These are phyloP conservation scores for Neocallimastix lanati DNA, from an alignment of 192 early-diverging fungal genomes.

Conservation along the genomic window DNA sequence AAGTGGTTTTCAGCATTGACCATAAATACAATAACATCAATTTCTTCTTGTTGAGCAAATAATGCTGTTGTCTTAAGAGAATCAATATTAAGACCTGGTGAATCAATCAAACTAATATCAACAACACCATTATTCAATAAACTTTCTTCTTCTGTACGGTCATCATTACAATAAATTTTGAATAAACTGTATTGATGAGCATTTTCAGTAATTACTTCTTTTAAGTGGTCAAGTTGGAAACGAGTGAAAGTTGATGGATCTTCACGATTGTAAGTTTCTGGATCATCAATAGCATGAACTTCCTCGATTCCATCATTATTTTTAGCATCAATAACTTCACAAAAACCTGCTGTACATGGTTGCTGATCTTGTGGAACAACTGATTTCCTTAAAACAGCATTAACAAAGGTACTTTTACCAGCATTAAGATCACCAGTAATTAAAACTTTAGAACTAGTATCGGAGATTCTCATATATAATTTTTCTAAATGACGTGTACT, in stretches of 20 bases:
- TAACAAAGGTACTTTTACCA: constrained; percentile 94
- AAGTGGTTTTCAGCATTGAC: constrained; percentile 99
- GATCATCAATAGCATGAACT: constrained; percentile 71
- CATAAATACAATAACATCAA: constrained; percentile 97
- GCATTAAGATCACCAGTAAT: constrained; percentile 97
- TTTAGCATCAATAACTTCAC: constrained; percentile 84
- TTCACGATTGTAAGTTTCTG: constrained; percentile 40
- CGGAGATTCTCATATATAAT: constrained; percentile 65
- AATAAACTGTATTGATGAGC: constrained; percentile 51
- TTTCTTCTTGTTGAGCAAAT: constrained; percentile 95
- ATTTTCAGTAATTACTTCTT: constrained; percentile 61
- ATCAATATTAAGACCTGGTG: constrained; percentile 94
- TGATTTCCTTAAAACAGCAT: constrained; percentile 75
- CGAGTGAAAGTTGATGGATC: constrained; percentile 52
- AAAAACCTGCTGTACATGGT: constrained; percentile 90
- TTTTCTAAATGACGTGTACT: constrained; percentile 42
- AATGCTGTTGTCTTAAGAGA: constrained; percentile 91
- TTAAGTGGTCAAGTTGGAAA: constrained; percentile 52
- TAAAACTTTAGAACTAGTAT: constrained; percentile 80
- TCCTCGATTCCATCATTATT: constrained; percentile 79
- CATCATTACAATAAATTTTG: constrained; percentile 79
- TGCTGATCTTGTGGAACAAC: constrained; percentile 92
- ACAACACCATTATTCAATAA: constrained; percentile 90
- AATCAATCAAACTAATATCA: constrained; percentile 93
- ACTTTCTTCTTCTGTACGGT: constrained; percentile 10